Evolutionary conservation across 2,329 filamentous ascomycete species (phyloP).

Genomic region (Ascochyta clinopodiicola): DNA sequence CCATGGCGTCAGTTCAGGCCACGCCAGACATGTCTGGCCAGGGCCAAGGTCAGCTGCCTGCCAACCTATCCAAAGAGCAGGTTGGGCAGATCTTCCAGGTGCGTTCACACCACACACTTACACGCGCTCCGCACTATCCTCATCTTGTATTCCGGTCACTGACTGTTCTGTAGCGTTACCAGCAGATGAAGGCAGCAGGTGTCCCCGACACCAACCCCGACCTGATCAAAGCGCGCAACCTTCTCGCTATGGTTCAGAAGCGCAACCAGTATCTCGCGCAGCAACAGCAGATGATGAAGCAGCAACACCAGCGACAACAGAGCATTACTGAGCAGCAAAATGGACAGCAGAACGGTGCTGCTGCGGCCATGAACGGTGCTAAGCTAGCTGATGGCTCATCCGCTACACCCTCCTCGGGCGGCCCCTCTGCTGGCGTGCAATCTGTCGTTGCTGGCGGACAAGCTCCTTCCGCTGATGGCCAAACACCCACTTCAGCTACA

Average conservation of each 20-base stretch:
- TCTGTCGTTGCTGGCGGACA: slow-evolving; percentile 34
- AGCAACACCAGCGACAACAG: slow-evolving; percentile 64
- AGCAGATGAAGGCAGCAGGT: slow-evolving; percentile 85
- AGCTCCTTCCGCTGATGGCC: slow-evolving; percentile 48
- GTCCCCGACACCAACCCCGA: slow-evolving; percentile 85
- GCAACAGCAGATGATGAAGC: slow-evolving; percentile 51
- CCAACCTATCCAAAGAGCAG: slow-evolving; percentile 76
- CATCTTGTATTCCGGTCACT: slow-evolving; percentile 33
- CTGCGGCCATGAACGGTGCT: slow-evolving; percentile 55
- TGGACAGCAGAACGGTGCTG: slow-evolving; percentile 58
- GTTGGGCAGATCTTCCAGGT: slow-evolving; percentile 77
- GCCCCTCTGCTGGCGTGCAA: slow-evolving; percentile 33
- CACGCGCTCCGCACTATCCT: slow-evolving; percentile 10
- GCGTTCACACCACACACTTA: slow-evolving; percentile 40
- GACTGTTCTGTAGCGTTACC: slow-evolving; percentile 72
- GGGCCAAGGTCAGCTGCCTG: slow-evolving; percentile 64
- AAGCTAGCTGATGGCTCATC: slow-evolving; percentile 41
- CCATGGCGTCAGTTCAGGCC: slow-evolving; percentile 82
- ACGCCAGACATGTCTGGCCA: slow-evolving; percentile 69
- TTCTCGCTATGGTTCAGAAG: slow-evolving; percentile 74
- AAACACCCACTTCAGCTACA: slow-evolving; percentile 42
- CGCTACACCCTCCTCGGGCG: slow-evolving; percentile 28
- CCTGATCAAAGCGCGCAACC: slow-evolving; percentile 79
- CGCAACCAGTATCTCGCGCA: slow-evolving; percentile 57
- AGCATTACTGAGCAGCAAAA: slow-evolving; percentile 56